Evolutionary conservation across 2,329 filamentous ascomycete species (phyloP).

Genomic region (Colletotrichum endophyticum): DNA sequence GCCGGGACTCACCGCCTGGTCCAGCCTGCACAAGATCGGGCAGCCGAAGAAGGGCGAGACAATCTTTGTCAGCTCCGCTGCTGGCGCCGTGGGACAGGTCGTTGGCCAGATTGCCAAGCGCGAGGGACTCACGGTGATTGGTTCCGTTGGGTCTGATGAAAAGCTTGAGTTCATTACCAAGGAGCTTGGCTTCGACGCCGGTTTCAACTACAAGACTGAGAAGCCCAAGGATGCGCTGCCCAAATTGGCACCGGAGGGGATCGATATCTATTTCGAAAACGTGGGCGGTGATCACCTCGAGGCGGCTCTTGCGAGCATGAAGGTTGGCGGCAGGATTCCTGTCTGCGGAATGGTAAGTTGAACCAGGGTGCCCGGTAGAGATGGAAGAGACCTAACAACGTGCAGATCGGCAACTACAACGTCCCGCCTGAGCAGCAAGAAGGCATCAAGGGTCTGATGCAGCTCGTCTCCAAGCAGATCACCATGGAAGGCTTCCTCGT

Average conservation of each 20-base stretch:
- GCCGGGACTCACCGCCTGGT: constrained; percentile 72
- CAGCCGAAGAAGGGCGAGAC: constrained; percentile 71
- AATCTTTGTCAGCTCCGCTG: constrained; percentile 81
- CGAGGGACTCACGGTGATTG: constrained; percentile 79
- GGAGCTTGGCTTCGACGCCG: constrained; percentile 59
- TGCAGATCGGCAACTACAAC: constrained; percentile 76
- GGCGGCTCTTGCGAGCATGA: constrained; percentile 52
- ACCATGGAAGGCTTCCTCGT: constrained; percentile 81
- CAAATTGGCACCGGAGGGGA: constrained; percentile 76
- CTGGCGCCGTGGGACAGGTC: constrained; percentile 81
- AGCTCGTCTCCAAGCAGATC: constrained; percentile 70
- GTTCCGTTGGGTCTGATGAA: constrained; percentile 80
- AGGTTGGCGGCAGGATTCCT: constrained; percentile 68
- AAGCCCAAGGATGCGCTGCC: constrained; percentile 69
- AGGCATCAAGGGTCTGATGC: constrained; percentile 69
- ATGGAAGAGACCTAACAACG: not conserved
- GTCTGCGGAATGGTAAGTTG: constrained; percentile 67
- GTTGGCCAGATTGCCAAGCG: constrained; percentile 88
- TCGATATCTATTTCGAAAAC: constrained; percentile 72
- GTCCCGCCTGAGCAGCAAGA: constrained; percentile 55
- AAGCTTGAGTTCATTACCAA: constrained; percentile 72
- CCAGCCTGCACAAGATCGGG: constrained; percentile 69
- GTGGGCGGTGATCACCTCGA: constrained; percentile 59
- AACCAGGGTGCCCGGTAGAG: no score
- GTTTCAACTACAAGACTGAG: constrained; percentile 91